Base-by-base conservation (phyloP, 2,329 filamentous ascomycete species). In the Colletotrichum echinochloae region DNA sequence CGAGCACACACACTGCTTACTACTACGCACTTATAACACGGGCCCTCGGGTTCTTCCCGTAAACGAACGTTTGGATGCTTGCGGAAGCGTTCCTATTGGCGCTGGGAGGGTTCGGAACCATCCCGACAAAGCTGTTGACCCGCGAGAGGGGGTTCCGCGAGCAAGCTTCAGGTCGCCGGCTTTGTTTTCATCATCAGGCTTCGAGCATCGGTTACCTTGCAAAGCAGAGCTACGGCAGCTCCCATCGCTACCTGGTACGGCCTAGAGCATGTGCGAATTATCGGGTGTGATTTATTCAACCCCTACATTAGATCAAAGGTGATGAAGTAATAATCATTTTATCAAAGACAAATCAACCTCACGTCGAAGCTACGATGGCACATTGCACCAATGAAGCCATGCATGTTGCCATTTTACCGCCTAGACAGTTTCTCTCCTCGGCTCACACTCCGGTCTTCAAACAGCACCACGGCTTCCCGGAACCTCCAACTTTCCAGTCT, bases 51-150 rank as follows among this genome's bases (percentile, higher is more conserved):
- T 49, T 12, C 28, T 49, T 49, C 37, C 57, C 57, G 57, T 49
- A 48, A 26, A 60, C 35, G 57, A 30, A 48, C 28, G 33, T 35
- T 23, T 11, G 16, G 28, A 35, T 3, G n/a, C 7, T 20, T 9
- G 57, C 44, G 57, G 57, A 11, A 46, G 28, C 41, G 57, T 49
- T 60, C 57, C 57, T 26, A 60, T 60, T 60, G 44, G 57, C 12
- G 33, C 52, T 3, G 33, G 18, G 33, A 23, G 11, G n/a, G n/a
- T n/a, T 60, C 41, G 57, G 57, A 30, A 49, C 57, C 41, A 60
- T 60, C 33, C 57, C 41, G 57, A 49, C 41, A 26, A 37, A 12
- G 20, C 30, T 11, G 20, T 54, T 9, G 6, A n/a, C 41, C 8
- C 41, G 20, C 20, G 41, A 5, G 6, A 20, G 12, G n/a, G 20